Conservation (phyloP, 1,284 basidiomycete species). For the Malassezia furfur region DNA sequence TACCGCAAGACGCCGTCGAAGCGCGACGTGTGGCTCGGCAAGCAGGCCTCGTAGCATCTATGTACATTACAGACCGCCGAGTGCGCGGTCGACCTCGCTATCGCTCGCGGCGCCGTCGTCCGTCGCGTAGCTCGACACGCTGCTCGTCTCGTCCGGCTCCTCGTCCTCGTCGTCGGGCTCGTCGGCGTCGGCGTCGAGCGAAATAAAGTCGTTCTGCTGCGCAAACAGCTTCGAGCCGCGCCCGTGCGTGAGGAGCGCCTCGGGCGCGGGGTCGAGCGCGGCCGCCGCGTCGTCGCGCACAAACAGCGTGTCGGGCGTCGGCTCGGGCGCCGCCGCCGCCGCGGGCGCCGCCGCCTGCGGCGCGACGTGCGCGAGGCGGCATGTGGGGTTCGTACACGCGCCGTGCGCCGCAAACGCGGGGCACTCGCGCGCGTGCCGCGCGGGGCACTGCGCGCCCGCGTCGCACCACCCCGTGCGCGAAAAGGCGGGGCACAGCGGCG, state of each 20-base stretch:
- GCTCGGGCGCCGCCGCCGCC: neutral
- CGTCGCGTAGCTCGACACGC: neutral
- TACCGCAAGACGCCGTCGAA: constrained; percentile 1
- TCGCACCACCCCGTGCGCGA: constrained; percentile 42
- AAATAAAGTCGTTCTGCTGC: constrained; percentile 38
- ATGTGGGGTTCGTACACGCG: constrained; percentile 25
- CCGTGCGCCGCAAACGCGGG: constrained; percentile 39
- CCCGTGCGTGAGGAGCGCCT: constrained; percentile 16
- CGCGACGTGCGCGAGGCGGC: constrained; percentile 29
- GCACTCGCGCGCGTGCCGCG: constrained; percentile 42
- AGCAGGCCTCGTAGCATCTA: neutral
- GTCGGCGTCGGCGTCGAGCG: constrained; percentile 20
- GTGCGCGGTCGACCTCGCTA: constrained; percentile 6
- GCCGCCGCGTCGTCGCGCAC: constrained; percentile 14
- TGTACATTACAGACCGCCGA: constrained; percentile 6
- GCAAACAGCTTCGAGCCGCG: constrained; percentile 24
- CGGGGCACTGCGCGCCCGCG: constrained; percentile 22
- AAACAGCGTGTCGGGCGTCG: constrained; percentile 2
- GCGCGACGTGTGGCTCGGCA: constrained; percentile 4
- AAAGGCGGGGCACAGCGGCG: constrained; percentile 32
- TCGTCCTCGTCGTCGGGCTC: neutral
- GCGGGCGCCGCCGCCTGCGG: constrained; percentile 19
- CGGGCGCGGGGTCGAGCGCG: constrained; percentile 3
- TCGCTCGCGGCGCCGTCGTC: constrained; percentile 6
- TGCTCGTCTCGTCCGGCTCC: neutral